Evolutionary conservation across 192 early-diverging fungal species (phyloP).

Genomic region (Chytriomyces hyalinus): DNA sequence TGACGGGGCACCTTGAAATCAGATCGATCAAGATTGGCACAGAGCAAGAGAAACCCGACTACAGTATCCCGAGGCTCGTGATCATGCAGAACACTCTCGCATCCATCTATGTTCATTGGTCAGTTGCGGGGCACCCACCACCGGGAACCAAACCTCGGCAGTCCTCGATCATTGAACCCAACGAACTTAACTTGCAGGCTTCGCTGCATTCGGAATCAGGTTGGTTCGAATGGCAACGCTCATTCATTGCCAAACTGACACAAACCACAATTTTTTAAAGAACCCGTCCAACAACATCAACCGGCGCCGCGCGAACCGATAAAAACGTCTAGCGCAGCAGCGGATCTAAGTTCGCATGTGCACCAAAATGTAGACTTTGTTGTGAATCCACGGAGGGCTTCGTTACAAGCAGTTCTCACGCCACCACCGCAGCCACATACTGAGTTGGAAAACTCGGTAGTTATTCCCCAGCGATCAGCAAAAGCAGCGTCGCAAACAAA

Average conservation of each 20-base stretch:
- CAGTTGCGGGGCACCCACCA: not conserved
- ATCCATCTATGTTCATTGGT: constrained; percentile 7
- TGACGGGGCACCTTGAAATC: not conserved
- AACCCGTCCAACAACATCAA: not conserved
- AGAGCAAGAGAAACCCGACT: constrained; percentile 30
- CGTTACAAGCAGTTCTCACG: not conserved
- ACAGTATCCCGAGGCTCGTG: constrained; percentile 8
- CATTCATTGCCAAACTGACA: not conserved
- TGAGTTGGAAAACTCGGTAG: not conserved
- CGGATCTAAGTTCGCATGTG: too few species aligned
- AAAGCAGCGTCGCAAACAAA: not conserved
- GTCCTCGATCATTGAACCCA: not conserved
- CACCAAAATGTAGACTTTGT: too few species aligned
- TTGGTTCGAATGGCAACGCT: not conserved
- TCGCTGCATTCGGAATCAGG: not conserved
- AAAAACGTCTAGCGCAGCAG: not conserved
- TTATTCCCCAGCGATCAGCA: not conserved
- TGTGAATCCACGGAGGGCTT: not conserved
- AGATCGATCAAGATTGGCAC: constrained; percentile 21
- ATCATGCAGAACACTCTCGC: constrained; percentile 33
- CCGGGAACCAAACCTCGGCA: not conserved
- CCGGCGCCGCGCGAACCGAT: not conserved
- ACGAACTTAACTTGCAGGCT: too few species aligned
- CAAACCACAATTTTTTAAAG: not conserved
- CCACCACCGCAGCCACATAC: not conserved